Evolutionary conservation across 2,329 filamentous ascomycete species (phyloP), one percentile per base, ranked within the genome.

Genomic region (Chaetomium sp.): DNA sequence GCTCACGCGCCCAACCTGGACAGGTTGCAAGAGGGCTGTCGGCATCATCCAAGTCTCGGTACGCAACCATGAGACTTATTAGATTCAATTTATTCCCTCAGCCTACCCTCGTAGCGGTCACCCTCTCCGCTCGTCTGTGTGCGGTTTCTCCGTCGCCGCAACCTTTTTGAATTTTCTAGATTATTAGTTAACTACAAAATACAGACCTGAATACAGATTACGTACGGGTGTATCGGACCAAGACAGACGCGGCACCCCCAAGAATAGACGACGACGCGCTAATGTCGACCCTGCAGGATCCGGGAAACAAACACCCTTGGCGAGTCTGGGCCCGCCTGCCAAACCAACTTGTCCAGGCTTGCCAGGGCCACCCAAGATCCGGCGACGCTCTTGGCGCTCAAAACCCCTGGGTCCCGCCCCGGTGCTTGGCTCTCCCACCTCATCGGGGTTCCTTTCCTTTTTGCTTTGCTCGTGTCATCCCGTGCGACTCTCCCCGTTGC

Each of bases 371-470:
- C 9, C 38, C 45, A 38, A 53, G 50, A 50, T 47, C 55, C 35
- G 37, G n/a, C 10, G 19, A 27, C 19, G 19, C 46, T 59, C 61
- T 64, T 64, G 62, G 62, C 62, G 58, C 55, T 62, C 61, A 56
- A 62, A 60, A 61, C 50, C 61, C 57, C 56, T 52, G 49, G 49
- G 35, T 42, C 50, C 52, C 54, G 53, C 52, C 52, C 48, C 34
- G 53, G 55, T 54, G 52, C 55, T 58, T 56, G 59, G 56, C 59
- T 58, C 48, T 33, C 38, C 49, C 43, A 55, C 47, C 52, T 40
- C 52, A 49, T 52, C 36, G 34, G 47, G 35, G n/a, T 38, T 47
- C 45, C 47, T 54, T 44, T n/a, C 32, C 10, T 10, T 27, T 19
- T 44, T 45, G 19, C 36, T 41, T 37, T 55, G 52, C 51, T 55